Evolutionary conservation across 192 early-diverging fungal genomes (phyloP), one percentile per base, ranked within the genome.

Genomic region (Coemansia aciculifera): DNA sequence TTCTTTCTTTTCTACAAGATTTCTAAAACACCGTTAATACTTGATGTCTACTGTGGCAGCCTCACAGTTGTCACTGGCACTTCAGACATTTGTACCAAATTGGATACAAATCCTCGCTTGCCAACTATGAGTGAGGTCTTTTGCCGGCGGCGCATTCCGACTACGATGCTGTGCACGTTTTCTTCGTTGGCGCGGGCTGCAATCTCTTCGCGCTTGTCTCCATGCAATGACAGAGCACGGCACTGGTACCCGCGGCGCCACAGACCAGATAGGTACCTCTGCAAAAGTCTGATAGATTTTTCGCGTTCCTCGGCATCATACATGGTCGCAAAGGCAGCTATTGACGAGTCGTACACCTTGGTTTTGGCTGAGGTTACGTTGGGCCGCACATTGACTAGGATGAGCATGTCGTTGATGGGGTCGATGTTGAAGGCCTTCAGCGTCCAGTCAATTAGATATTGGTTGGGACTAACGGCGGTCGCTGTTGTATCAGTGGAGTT

Each of bases 231-330:
- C 49, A 71, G 62, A 1, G 62, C 62, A n/a, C 69, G 48, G 62
- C 69, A 71, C 42, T 34, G 40, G 40, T 60, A 61, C 3, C 67
- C 67, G 38, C 63, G 51, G 46, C 5, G 49, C 51, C 29, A 51
- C 23, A 71, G 69, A 7, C 11, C 13, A 12, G 29, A 31, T n/a
- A 64, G 61, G 54, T 71, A 71, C 12, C 21, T 9, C n/a, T 63
- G 61, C n/a, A 71, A 48, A 15, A 71, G 56, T 40, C 52, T 31
- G 32, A 71, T 49, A 0, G 69, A 71, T 27, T 62, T 63, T 34
- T 56, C 44, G 24, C 69, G 48, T 51, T 71, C 69, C 51, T 71
- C 69, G 37, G 60, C 69, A 12, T 62, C 69, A n/a, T 64, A 71
- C 36, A 71, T 39, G 27, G 46, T 48, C 12, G 63, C 69, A 42